Conservation (phyloP, 140 eudicot genomes). For the Flaveria floridana region DNA sequence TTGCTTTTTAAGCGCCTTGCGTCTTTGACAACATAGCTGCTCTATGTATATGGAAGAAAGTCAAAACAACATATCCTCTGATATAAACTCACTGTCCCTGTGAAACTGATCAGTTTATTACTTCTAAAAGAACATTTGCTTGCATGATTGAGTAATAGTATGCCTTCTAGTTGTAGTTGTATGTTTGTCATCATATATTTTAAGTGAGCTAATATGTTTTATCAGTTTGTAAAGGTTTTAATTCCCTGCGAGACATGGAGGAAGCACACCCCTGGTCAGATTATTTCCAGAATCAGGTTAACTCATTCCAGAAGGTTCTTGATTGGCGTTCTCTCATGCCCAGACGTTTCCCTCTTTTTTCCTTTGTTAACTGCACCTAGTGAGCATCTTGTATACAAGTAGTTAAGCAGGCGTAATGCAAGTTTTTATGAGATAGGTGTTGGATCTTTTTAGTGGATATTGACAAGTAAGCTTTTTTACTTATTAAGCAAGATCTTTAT, state of each 20-base stretch:
- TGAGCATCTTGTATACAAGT: constrained; percentile 47
- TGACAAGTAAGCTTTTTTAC: constrained; percentile 53
- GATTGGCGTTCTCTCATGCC: constrained; percentile 82
- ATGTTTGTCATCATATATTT: constrained; percentile 1
- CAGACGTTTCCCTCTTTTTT: constrained; percentile 65
- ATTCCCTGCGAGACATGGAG: constrained; percentile 69
- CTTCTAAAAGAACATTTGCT: neutral
- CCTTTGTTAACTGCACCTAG: constrained; percentile 93
- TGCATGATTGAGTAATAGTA: constrained; percentile 1
- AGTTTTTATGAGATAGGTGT: constrained; percentile 58
- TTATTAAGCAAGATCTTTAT: neutral
- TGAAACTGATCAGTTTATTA: constrained; percentile 1
- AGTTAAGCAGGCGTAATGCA: constrained; percentile 65
- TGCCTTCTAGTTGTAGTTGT: neutral
- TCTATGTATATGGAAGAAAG: neutral
- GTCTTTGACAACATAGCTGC: neutral
- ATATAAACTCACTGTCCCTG: neutral
- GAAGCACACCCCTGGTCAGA: constrained; percentile 64
- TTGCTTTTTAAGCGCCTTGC: no score
- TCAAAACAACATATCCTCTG: neutral
- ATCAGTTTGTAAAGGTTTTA: constrained; percentile 52
- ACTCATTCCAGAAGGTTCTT: constrained; percentile 71
- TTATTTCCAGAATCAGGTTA: constrained; percentile 57
- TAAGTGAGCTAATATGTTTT: neutral
- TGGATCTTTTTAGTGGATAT: constrained; percentile 62